Conservation (phyloP, 108 stramenopile genomes). For the Ochromonas danica region DNA sequence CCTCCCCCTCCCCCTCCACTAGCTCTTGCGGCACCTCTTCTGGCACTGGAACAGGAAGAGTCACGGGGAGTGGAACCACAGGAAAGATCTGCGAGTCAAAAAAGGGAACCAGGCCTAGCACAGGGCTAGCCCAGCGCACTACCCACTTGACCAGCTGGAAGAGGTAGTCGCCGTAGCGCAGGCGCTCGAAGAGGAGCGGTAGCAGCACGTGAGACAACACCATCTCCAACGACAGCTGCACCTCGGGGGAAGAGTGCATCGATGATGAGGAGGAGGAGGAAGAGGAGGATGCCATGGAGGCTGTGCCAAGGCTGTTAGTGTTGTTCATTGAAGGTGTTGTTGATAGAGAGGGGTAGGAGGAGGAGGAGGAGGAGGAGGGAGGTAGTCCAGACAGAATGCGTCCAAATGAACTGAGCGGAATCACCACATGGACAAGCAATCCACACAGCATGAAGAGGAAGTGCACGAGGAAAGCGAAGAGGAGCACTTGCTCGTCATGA, state of each 20-base stretch:
- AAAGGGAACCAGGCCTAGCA: neutral
- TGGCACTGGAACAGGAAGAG: neutral
- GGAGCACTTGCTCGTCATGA: neutral
- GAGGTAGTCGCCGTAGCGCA: neutral
- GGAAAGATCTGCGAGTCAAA: neutral
- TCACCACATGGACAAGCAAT: neutral
- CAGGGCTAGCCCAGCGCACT: neutral
- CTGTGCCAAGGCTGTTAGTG: no score
- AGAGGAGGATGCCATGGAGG: no score
- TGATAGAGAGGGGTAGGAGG: no score
- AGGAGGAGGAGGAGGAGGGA: no score
- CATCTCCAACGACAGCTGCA: constrained; percentile 18
- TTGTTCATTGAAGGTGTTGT: no score
- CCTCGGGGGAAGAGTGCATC: no score
- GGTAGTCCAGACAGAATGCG: neutral
- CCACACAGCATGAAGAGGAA: neutral
- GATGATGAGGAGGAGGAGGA: no score
- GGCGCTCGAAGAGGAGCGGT: constrained; percentile 1
- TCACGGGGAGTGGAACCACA: neutral
- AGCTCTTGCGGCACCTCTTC: neutral
- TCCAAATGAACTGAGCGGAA: neutral
- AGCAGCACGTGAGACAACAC: neutral
- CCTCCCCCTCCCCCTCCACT: neutral
- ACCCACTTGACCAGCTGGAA: neutral
- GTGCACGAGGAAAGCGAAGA: neutral